Base-by-base conservation (phyloP, 176 grass and related monocot species). In the Hyparrhenia diplandra region DNA sequence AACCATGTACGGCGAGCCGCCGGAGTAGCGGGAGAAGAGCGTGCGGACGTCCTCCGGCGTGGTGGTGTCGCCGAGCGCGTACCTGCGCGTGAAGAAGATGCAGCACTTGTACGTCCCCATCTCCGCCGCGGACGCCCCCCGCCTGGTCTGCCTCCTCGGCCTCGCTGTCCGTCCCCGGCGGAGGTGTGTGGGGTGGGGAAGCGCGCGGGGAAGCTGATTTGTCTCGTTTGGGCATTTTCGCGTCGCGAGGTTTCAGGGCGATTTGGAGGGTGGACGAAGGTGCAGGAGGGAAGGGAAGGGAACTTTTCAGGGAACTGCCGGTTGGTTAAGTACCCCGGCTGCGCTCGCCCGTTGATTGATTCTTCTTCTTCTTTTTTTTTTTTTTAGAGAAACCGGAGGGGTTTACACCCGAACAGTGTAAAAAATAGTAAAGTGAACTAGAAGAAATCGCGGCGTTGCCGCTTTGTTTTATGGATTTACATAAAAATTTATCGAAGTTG, bases 21-120 rank as follows among this genome's bases (percentile, higher is more conserved):
- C 84, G 13, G 84, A 24, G 86, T 82, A 89, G 20, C 78, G 60
- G 8, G 72, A 37, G 86, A 98, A 98, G 43, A 87, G 71, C 69
- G 28, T 4, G 78, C 71, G 84, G 73, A 95, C 90, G 30, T 95
- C 92, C 18, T 73, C 82, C 52, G 92, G 88, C 82, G 92, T 83
- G 82, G 86, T 11, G 14, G 96, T 84, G 67, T 95, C 96, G 58
- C 24, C 74, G 74, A 79, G 20, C 42, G 69, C 84, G 76, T 91
- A 95, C 79, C 83, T 91, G 79, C 90, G 84, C 78, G 88, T 93
- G 87, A 98, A 98, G 88, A 89, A 98, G 67, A 89, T 81, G 83
- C 90, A 98, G 80, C 87, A 98, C 75, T 59, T 91, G 76, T 91
- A 98, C 85, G 82, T 88, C 45, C 86, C 89, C 72, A 94, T 95